Evolutionary conservation across 2,329 filamentous ascomycete genomes (phyloP), one percentile per base, ranked within the genome.

Genomic region (Simplicillium sp.): DNA sequence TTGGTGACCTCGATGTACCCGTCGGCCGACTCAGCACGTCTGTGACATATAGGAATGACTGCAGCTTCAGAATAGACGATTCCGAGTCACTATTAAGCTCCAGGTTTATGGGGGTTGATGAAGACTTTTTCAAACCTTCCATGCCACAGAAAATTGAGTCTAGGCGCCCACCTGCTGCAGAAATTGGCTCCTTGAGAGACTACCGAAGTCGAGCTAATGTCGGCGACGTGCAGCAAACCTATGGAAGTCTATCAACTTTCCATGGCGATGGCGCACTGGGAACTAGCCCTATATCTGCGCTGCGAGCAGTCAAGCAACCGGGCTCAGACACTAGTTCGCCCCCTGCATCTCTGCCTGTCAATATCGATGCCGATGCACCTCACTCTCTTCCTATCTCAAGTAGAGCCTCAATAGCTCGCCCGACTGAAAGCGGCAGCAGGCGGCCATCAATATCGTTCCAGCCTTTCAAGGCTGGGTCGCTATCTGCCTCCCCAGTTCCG

Each of bases 401-500:
- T n/a, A 54, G 59, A 13, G 43, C 48, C 6, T 48, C 54, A 12
- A 43, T 56, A 17, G 44, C 54, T 16, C 58, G 63, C 18, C 62
- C 68, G 38, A 64, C 61, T 12, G 61, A 84, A 34, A 68, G 66
- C 16, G 54, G 73, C 37, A 72, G 72, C 40, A 76, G 88, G 51
- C 78, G 87, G 40, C 82, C 85, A 7, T 96, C 87, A 0, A 77
- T 95, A 16, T 94, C 87, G 1, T 95, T 96, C 53, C 87, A 94
- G 51, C 89, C 90, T 0, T 98, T 98, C 68, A 98, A 98, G 62
- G 87, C 89, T 12, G 90, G 90, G 11, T 94, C 90, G 2, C 69
- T 97, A n/a, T 94, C 89, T 2, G 87, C 85, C 4, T 96, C 89
- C 4, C 90, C 89, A 0, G 58, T 71, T n/a, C 65, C 66, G 20